phyloP scores from a whole-genome alignment of 495 filamentous ascomycete species.

The Amorphotheca resinae region DNA sequence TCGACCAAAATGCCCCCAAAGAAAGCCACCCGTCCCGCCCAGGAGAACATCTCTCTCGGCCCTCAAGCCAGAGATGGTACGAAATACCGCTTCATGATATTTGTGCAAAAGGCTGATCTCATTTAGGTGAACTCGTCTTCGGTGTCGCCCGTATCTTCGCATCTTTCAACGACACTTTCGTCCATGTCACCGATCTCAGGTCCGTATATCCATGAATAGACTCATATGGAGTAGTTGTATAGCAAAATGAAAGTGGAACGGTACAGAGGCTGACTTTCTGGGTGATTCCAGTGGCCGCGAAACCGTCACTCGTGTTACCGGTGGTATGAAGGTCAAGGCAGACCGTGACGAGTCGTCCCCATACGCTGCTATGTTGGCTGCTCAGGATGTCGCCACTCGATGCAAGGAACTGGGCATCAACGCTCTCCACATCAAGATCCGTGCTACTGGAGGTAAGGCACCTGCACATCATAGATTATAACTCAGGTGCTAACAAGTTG shows the following conservation, averaged over 20 bases:
- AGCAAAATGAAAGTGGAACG: conserved; percentile 13
- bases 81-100: conserved; percentile 11
- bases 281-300: conserved; percentile 86
- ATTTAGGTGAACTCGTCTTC: conserved; percentile 48
- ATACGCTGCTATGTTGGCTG: conserved; percentile 99
- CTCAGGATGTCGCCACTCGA: conserved; percentile 83
- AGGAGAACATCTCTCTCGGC: conserved; percentile 98
- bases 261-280: conserved; percentile 42
- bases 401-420: conserved; percentile 99
- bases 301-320: conserved; percentile 98
- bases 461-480: neutral
- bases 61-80: conserved; percentile 84
- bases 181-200: conserved; percentile 98
- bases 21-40: conserved; percentile 59
- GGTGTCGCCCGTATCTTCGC: conserved; percentile 99
- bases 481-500: conserved; percentile 5
- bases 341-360: conserved; percentile 99
- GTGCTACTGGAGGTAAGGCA: conserved; percentile 82
- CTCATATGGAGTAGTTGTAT: conserved; percentile 16
- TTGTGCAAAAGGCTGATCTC: conserved; percentile 1
- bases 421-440: conserved; percentile 99
- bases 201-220: conserved; percentile 38
- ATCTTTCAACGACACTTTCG: conserved; percentile 97
- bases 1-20: conserved; percentile 56
- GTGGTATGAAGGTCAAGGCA: conserved; percentile 99